Base-by-base conservation (phyloP, 2,329 filamentous ascomycete genomes). In the Calonectria pseudoturangicola region DNA sequence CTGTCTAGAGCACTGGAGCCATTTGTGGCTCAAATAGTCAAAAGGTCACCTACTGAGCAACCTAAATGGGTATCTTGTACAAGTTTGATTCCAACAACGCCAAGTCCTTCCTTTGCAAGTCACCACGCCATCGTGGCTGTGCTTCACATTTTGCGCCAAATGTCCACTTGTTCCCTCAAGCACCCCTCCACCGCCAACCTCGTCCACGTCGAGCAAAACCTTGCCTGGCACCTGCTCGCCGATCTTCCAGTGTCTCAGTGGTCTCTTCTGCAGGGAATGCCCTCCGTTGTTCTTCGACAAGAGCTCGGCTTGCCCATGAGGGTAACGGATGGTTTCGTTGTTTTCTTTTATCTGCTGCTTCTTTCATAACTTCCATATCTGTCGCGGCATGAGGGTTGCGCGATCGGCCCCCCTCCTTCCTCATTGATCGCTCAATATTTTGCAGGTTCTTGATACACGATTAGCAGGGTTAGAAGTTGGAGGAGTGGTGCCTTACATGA, bases 311-410 rank as follows among this genome's bases (percentile, higher is more conserved):
- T 39, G 83, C 83, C 83, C 82, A 84, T 15, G 71, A 64, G 10
- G 83, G 83, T 33, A 84, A 76, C 45, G 77, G 79, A 47, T 75
- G 71, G 15, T 64, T 62, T 18, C 77, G 73, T 25, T 75, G 75
- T 72, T 70, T 79, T 68, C 81, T 80, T 58, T 78, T 82, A 13
- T 81, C 78, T 25, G 80, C 81, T 36, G 82, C 80, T 68, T 82
- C 81, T 48, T 77, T 79, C 80, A 85, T 81, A 18, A 83, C 81
- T 60, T 79, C 78, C 47, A 81, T 73, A 51, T 84, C 83, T 36
- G 83, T 81, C 15, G 41, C 73, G 7, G 74, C 80, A 50, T 71
- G 76, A 8, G 63, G 63, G 60, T 71, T 74, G 16, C 33, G 74
- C 9, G 66, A 30, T 54, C 63, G 70, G 10, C 62, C 64, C 18